Evolutionary conservation across 139 green algal species (phyloP).

Genomic region (Astrephomene gubernaculifera): DNA sequence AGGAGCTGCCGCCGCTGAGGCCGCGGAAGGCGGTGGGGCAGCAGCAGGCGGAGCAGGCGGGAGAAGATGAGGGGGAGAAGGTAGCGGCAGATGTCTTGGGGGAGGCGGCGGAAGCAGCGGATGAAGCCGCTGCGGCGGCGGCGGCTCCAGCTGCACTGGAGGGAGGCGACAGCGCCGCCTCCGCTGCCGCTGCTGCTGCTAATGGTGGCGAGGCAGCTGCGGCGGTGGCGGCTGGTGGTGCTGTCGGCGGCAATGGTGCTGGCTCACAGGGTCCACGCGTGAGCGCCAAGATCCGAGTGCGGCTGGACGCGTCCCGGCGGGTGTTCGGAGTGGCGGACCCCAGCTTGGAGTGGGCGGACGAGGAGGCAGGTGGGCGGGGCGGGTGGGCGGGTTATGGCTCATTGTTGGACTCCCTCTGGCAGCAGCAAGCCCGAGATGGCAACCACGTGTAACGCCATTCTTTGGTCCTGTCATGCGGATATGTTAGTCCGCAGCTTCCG

Average conservation of each 20-base stretch:
- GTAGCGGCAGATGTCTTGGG: not conserved
- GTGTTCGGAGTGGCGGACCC: slow-evolving; percentile 31
- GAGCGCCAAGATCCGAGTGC: not conserved
- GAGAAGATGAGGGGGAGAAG: not conserved
- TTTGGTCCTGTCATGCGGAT: no score
- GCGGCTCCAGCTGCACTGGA: not conserved
- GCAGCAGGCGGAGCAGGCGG: no score
- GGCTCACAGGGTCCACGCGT: not conserved
- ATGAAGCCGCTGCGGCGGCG: not conserved
- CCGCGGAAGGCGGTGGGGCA: not conserved
- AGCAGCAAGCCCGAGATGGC: not conserved
- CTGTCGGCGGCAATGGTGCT: no score
- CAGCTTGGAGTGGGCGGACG: slow-evolving; percentile 2
- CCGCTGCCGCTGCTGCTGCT: not conserved
- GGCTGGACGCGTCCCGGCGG: slow-evolving; percentile 8
- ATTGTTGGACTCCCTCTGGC: no score
- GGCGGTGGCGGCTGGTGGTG: not conserved
- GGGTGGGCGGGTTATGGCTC: no score
- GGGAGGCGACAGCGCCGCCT: not conserved
- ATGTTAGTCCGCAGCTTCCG: no score
- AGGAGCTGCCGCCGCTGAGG: not conserved
- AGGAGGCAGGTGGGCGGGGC: no score
- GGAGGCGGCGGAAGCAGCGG: not conserved
- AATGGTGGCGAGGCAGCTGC: not conserved
- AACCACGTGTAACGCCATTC: no score